Evolutionary conservation across 148 eudicot genomes (phyloP), one percentile per base, ranked within the genome.

Genomic region (Nyssa sinensis): DNA sequence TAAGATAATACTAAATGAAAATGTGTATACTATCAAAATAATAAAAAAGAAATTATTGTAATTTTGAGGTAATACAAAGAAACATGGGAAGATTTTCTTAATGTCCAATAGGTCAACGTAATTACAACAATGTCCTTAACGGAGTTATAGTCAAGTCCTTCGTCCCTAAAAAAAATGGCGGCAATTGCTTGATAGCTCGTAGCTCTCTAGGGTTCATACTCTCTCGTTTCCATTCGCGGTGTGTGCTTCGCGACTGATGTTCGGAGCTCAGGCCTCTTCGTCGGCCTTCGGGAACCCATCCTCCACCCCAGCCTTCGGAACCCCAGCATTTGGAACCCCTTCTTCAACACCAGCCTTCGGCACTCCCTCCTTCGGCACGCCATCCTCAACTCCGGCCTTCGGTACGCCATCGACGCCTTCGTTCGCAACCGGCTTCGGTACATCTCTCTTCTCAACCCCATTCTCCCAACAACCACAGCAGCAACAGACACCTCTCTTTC

Each of bases 311-410:
- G 57, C 80, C 31, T 82, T 80, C 79, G 85, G 78, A 47, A 71
- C 89, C 7, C 82, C 84, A 23, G 70, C 80, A 0, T 88, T 85
- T 76, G 88, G 82, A 17, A 63, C 85, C 81, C 86, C 6, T 64
- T 84, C 13, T 85, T 85, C 75, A 85, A 79, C 66, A 70, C 89
- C n/a, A n/a, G 70, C 80, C 0, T 88, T 85, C 78, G 88, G 82
- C 23, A 63, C 85, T 0, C 81, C 86, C 6, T 64, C 87, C 13
- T 85, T 85, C 75, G 87, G 81, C 66, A 70, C 89, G 13, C 78
- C 91, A 11, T 71, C 88, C 31, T 79, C 88, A 11, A 79, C 88
- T 12, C 89, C 88, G 5, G 85, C 85, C 0, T 87, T 89, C 84
- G 93, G 90, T 29, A 83, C 93, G 7, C 76, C 93, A 6, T 72